Evolutionary conservation across 208 protist genomes (phyloP), one percentile per base, ranked within the genome.

Genomic region (Leishmania gerbilli): DNA sequence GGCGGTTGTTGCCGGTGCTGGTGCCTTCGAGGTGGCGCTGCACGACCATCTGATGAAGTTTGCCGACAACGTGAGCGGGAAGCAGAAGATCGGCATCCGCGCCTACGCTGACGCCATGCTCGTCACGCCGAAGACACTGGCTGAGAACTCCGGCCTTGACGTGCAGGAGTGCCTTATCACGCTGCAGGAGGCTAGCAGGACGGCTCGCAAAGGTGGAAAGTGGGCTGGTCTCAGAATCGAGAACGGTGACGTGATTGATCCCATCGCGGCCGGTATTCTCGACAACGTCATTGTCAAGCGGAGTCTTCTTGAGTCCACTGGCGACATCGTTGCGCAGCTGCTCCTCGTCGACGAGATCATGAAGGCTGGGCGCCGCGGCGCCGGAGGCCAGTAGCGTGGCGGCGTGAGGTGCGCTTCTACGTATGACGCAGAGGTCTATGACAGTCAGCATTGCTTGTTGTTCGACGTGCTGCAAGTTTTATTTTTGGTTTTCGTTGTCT

Each of bases 331-430:
- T 9, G 92, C 97, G 27, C 98, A 99, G 88, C 88, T 99, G 2
- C 92, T 99, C 15, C 93, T 99, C 11, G 99, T 99, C 9, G 99
- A 99, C 87, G 99, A 99, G 92, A 99, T 99, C 84, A 99, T 99
- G 85, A 99, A 98, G 83, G 99, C 99, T 77, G 99, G 99, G 40
- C 92, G 95, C 49, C 94, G 96, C 76, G 96, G 96, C 45, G 92
- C 90, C 31, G 92, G 92, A 72, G 92, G 91, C 27, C 81, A 87
- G 79, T 83, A 87, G n/a, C 37, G 31, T 76, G 56, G 31, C 58
- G 40, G n/a, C 42, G 53, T 53, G 55, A 19, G 67, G 71, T 83
- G 69, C 27, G 3, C 17, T 74, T 21, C 13, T 7, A 53, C 27
- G 37, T 27, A 74, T 74, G 17, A 74, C 45, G 55, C 69, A 15